Percentiles rank a stretch among this genome's conserved stretches.
phyloP scores from a whole-genome alignment of 2,329 filamentous ascomycete species.

The Herpomyces periplanetae region DNA sequence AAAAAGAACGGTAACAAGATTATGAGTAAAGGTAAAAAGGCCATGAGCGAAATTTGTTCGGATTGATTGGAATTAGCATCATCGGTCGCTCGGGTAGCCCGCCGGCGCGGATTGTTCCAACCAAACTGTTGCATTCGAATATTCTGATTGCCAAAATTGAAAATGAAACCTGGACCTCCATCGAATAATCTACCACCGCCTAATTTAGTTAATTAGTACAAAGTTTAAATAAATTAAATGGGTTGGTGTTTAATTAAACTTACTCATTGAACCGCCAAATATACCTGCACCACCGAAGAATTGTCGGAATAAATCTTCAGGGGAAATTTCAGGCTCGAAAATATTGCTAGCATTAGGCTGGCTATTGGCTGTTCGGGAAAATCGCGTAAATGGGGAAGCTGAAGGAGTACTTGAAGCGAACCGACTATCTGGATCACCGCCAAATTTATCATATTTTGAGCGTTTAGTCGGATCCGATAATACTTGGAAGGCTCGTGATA shows the following conservation, averaged over 20 bases:
- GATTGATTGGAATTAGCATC: conserved; percentile 11
- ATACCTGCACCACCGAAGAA: conserved; percentile 45
- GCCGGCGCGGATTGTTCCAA: conserved; percentile 29
- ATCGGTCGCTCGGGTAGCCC: conserved; percentile 23
- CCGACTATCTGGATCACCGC: conserved; percentile 61
- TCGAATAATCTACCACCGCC: conserved; percentile 19
- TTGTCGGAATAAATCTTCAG: conserved; percentile 79
- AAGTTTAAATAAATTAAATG: conserved; percentile 1
- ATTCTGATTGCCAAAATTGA: conserved; percentile 69
- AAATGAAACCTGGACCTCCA: conserved; percentile 53
- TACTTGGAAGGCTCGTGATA: conserved; percentile 65
- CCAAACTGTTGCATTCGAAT: conserved; percentile 87
- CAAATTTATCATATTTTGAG: conserved; percentile 48
- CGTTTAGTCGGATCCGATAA: conserved; percentile 79
- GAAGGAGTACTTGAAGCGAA: conserved; percentile 16
- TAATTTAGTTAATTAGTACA: conserved; percentile 2
- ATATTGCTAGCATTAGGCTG: conserved; percentile 14
- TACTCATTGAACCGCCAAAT: conserved; percentile 17
- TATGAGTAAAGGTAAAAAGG: conserved; percentile 51
- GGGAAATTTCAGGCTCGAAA: conserved; percentile 71
- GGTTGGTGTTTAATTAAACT: conserved; percentile 17
- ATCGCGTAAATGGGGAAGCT: too few species aligned
- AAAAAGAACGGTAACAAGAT: conserved; percentile 47
- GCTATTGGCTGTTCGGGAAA: neutral
- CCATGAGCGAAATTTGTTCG: conserved; percentile 15